Evolutionary conservation across 1,139 yeast species (phyloP).

Genomic region (Hyphopichia fennica): DNA sequence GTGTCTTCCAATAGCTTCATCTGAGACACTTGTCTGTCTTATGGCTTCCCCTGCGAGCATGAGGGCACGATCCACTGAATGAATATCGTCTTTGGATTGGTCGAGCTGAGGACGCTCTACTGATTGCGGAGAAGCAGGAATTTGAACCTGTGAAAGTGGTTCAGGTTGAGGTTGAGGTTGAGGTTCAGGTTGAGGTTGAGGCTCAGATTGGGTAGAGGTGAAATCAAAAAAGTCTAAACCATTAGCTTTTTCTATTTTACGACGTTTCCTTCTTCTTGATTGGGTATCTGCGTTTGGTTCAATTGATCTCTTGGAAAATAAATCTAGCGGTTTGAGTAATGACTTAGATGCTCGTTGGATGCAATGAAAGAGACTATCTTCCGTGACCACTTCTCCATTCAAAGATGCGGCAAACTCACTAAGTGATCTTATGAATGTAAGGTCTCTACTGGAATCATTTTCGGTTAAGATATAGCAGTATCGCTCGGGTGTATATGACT

Average conservation of each 20-base stretch:
- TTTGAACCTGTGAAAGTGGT: too few relatives aligned
- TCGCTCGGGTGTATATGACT: background rate
- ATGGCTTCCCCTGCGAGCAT: too few relatives aligned
- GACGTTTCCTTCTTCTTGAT: slow-evolving; percentile 22
- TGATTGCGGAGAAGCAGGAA: too few relatives aligned
- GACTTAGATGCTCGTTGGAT: slow-evolving; percentile 6
- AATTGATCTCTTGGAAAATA: slow-evolving; percentile 6
- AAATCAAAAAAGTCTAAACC: slow-evolving; percentile 36
- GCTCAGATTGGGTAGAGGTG: slow-evolving; percentile 8
- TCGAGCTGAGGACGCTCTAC: too few relatives aligned
- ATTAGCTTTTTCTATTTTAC: slow-evolving; percentile 31
- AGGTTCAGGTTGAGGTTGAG: background rate
- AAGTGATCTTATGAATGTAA: background rate
- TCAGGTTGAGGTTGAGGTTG: too few relatives aligned
- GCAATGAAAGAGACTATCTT: slow-evolving; percentile 10
- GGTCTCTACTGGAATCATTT: background rate
- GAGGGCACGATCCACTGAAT: too few relatives aligned
- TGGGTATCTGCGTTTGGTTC: slow-evolving; percentile 4
- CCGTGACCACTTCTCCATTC: slow-evolving; percentile 1
- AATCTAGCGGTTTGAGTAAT: slow-evolving; percentile 8
- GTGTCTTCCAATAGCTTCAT: too few relatives aligned
- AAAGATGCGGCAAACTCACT: background rate
- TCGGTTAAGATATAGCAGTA: background rate
- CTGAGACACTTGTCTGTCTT: too few relatives aligned
- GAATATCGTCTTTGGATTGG: too few relatives aligned